phyloP scores from a whole-genome alignment of 768 basidiomycete species.

The Lanmaoa pseudosensibilis region DNA sequence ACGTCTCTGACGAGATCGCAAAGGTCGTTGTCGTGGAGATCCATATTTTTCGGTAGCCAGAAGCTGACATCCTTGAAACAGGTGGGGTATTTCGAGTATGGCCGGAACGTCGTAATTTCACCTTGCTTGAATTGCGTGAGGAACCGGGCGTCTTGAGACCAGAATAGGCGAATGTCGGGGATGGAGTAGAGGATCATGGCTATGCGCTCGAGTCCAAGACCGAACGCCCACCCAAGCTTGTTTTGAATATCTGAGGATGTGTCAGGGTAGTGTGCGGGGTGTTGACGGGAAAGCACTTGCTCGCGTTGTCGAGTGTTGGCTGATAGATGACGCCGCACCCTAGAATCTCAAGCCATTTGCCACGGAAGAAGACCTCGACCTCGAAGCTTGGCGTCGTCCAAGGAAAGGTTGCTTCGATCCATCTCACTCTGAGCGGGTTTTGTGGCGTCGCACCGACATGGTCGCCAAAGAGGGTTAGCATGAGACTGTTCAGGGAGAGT shows the following conservation, averaged over 20 bases:
- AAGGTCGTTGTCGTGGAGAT: constrained; percentile 92
- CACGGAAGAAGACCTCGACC: constrained; percentile 94
- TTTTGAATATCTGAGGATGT: constrained; percentile 58
- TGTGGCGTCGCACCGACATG: constrained; percentile 47
- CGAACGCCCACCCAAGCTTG: constrained; percentile 97
- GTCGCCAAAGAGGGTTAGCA: constrained; percentile 78
- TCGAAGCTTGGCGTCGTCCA: constrained; percentile 98
- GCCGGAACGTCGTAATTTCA: constrained; percentile 77
- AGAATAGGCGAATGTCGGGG: constrained; percentile 97
- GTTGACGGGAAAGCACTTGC: constrained; percentile 46
- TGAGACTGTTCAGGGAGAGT: constrained; percentile 81
- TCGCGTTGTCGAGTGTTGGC: constrained; percentile 81
- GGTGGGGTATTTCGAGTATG: constrained; percentile 90
- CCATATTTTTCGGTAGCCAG: constrained; percentile 65
- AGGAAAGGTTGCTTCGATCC: constrained; percentile 98
- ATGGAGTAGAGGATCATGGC: constrained; percentile 97
- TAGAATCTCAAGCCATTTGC: constrained; percentile 95
- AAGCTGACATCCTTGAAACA: constrained; percentile 96
- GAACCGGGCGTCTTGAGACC: constrained; percentile 90
- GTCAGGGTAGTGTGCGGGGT: constrained; percentile 10
- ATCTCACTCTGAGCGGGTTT: constrained; percentile 83
- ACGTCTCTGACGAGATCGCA: constrained; percentile 93
- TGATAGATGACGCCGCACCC: constrained; percentile 92
- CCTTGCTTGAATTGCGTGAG: constrained; percentile 79
- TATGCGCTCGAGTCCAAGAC: constrained; percentile 93